These are phyloP conservation scores for Microthyrium microscopicum DNA, from an alignment of 2,329 filamentous ascomycete genomes.

Conservation along the genomic window DNA sequence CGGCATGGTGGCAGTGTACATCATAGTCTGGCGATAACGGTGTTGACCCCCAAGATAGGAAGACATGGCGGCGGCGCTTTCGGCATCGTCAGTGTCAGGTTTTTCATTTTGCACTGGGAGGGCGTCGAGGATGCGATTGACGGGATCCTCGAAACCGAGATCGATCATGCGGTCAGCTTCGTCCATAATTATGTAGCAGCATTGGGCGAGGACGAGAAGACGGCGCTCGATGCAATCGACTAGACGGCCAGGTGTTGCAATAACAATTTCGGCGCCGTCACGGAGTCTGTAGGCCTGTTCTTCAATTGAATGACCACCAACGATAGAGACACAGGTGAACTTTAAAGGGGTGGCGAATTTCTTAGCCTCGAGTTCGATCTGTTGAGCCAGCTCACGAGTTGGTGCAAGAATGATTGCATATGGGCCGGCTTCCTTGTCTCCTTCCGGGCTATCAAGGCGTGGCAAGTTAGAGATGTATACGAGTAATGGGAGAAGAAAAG, in stretches of 20 bases:
- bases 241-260: slow-evolving; percentile 92
- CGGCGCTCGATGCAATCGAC: slow-evolving; percentile 93
- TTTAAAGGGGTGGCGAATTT: slow-evolving; percentile 85
- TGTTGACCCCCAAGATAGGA: slow-evolving; percentile 57
- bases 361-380: slow-evolving; percentile 84
- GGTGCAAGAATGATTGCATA: slow-evolving; percentile 96
- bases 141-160: slow-evolving; percentile 89
- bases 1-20: slow-evolving; percentile 99
- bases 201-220: slow-evolving; percentile 82
- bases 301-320: slow-evolving; percentile 92
- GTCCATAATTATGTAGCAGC: slow-evolving; percentile 98
- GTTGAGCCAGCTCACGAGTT: slow-evolving; percentile 91
- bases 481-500: slow-evolving; percentile 79
- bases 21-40: slow-evolving; percentile 94
- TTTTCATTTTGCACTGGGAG: slow-evolving; percentile 88
- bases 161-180: slow-evolving; percentile 99
- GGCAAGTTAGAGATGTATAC: slow-evolving; percentile 90
- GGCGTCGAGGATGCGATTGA: slow-evolving; percentile 93
- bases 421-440: slow-evolving; percentile 80
- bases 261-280: slow-evolving; percentile 91
- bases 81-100: slow-evolving; percentile 81
- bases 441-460: slow-evolving; percentile 32
- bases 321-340: slow-evolving; percentile 89
- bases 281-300: slow-evolving; percentile 82
- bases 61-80: slow-evolving; percentile 73